Base-by-base conservation (phyloP, 208 protist species). In the Crithidia thermophila region DNA sequence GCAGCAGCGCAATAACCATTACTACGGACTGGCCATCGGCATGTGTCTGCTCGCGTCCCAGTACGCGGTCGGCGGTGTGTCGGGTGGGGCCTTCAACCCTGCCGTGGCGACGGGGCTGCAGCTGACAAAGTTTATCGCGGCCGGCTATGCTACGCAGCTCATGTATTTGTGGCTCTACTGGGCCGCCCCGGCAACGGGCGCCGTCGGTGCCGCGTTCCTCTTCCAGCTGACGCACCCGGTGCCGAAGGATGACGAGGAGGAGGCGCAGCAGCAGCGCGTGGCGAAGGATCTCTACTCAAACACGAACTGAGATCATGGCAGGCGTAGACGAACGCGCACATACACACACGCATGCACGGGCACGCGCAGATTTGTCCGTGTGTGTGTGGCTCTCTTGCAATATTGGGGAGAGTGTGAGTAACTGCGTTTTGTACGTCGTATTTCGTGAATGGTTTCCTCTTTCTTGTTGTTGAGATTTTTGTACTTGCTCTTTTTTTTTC, bases 121-220 rank as follows among this genome's bases (percentile, higher is more conserved):
- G 69, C 27, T 94, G 20, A 82, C 80, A 18, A 91, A 90, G 69
- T 88, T 87, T 60, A 82, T 94, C 31, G 75, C 83, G 0, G 85
- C 77, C 7, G 86, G 85, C 36, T 88, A 91, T 58, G 79, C 74
- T 25, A 84, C 81, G 50, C 85, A 84, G 42, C 73, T 94, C 30
- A 82, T 91, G 84, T 79, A 91, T 61, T 28, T 94, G 65, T 94
- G 88, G 85, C 56, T 94, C 39, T 94, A 94, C 74, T 94, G 85
- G 85, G 81, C 82, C 0, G 88, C 85, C 0, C 88, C 88, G 8
- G 82, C 81, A n/a, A 57, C 53, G 23, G 88, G 88, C 2, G 84
- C 88, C 0, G 56, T 94, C 3, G 73, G 36, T 13, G 88, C 85
- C 25, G 73, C 88, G 20, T 70, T 94, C 21, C 64, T 91, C 6